These are phyloP conservation scores for Actinomortierella ambigua DNA, from an alignment of 371 early-diverging fungal genomes.

Conservation along the genomic window DNA sequence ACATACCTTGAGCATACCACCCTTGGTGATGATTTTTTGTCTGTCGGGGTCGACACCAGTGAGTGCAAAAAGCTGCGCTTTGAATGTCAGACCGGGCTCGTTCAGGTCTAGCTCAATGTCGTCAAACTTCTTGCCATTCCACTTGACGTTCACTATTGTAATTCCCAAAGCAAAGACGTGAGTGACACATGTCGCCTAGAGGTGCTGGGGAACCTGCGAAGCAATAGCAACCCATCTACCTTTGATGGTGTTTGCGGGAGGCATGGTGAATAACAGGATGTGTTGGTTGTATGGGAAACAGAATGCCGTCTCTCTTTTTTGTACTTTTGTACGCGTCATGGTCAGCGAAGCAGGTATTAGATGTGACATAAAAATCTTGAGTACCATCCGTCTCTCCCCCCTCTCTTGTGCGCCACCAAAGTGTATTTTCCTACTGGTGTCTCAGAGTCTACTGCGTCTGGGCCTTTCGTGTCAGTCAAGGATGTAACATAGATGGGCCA, in stretches of 20 bases:
- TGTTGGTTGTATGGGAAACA: background rate
- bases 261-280: constrained; percentile 13
- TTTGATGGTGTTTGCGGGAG: constrained; percentile 44
- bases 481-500: too few species aligned
- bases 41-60: constrained; percentile 94
- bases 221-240: too few species aligned
- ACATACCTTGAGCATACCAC: constrained; percentile 88
- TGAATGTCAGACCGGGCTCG: constrained; percentile 84
- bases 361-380: background rate
- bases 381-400: background rate
- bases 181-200: too few species aligned
- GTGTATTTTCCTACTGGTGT: too few species aligned
- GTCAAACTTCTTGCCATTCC: constrained; percentile 90
- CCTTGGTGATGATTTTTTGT: constrained; percentile 94
- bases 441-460: too few species aligned
- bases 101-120: constrained; percentile 79
- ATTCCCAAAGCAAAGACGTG: too few species aligned
- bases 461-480: too few species aligned
- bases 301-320: background rate
- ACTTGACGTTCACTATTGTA: constrained; percentile 83
- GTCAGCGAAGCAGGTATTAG: background rate
- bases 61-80: constrained; percentile 88
- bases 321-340: background rate
- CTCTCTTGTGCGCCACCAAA: background rate
- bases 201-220: too few species aligned